Base-by-base conservation (phyloP, 345 rosid genomes). In the Rubroshorea leprosula region DNA sequence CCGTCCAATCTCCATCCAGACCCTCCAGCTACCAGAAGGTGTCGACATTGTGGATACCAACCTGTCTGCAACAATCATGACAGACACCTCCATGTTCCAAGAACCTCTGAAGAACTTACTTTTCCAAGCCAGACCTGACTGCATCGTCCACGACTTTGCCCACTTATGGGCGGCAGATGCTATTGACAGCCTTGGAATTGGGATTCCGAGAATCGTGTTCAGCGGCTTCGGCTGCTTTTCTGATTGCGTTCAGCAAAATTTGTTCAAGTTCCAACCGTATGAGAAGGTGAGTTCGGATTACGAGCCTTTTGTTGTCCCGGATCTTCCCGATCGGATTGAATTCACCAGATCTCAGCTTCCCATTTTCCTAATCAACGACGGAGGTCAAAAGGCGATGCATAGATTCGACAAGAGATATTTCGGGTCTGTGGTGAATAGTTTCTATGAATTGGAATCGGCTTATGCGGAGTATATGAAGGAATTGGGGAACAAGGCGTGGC, bases 301-400 rank as follows among this genome's bases (percentile, higher is more conserved):
- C 2, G 77, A 81, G 22, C 74, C 74, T 21, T 75, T 81, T 53
- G 58, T 76, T 23, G 67, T 77, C 4, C 81, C 81, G 0, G 80
- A 75, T 11, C 76, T 84, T 48, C 80, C 85, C 15, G 69, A 68
- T 47, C 31, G 39, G 62, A 65, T 81, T 23, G 75, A 66, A 51
- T 21, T 84, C 70, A 81, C 82, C 5, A 70, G 63, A 49, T 72
- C 78, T 24, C 81, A 76, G 57, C 53, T 74, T 55, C 81, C 83
- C 1, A 1, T 19, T 4, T 45, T 56, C 19, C 26, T 54, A 13
- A 12, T 12, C 61, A n/a, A 5, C 14, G 47, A n/a, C 1, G 47
- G 47, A 13, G 47, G 61, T 58, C 25, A 4, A 6, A 0, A 41
- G 19, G 41, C 50, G 14, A 49, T 44, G 55, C 57, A n/a, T 4